Percentiles rank a stretch among this genome's conserved stretches.
Conservation (phyloP, 345 rosid genomes). For the Cardamine resedifolia region DNA sequence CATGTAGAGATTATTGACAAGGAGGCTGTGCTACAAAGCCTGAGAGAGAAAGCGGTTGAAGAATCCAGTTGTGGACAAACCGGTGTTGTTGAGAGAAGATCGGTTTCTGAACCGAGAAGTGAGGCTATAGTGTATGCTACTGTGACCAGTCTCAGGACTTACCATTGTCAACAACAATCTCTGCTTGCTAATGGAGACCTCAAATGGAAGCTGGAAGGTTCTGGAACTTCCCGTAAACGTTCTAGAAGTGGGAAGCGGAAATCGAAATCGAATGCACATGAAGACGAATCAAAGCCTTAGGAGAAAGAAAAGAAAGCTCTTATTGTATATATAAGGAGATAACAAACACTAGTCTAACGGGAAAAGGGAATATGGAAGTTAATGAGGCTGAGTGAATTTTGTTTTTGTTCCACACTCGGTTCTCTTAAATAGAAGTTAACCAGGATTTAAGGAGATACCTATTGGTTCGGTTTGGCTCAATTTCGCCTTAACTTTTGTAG, state of each 20-base stretch:
- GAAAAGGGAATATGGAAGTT: slow-evolving; percentile 5
- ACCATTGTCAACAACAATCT: slow-evolving; percentile 42
- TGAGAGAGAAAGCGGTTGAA: slow-evolving; percentile 57
- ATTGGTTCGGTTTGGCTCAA: slow-evolving; percentile 1
- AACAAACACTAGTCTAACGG: slow-evolving; percentile 13
- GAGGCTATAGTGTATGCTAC: slow-evolving; percentile 58
- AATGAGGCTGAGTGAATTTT: slow-evolving; percentile 66
- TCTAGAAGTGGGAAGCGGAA: slow-evolving; percentile 58
- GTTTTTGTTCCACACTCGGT: slow-evolving; percentile 58
- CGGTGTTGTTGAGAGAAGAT: slow-evolving; percentile 47
- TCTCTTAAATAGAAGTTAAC: slow-evolving; percentile 21
- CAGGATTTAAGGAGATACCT: neutral
- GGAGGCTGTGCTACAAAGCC: slow-evolving; percentile 45
- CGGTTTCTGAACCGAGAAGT: slow-evolving; percentile 45
- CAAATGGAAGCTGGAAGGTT: slow-evolving; percentile 47
- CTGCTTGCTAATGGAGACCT: slow-evolving; percentile 48
- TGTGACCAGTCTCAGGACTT: slow-evolving; percentile 64
- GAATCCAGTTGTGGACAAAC: slow-evolving; percentile 56
- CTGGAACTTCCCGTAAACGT: slow-evolving; percentile 49
- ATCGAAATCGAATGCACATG: slow-evolving; percentile 39
- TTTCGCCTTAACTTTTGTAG: slow-evolving; percentile 4
- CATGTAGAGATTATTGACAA: slow-evolving; percentile 43
- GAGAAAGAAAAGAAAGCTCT: slow-evolving; percentile 10
- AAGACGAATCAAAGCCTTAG: slow-evolving; percentile 40
- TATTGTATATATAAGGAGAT: neutral